phyloP scores from a whole-genome alignment of 441 rosid genomes.

The Adansonia rubrostipa region DNA sequence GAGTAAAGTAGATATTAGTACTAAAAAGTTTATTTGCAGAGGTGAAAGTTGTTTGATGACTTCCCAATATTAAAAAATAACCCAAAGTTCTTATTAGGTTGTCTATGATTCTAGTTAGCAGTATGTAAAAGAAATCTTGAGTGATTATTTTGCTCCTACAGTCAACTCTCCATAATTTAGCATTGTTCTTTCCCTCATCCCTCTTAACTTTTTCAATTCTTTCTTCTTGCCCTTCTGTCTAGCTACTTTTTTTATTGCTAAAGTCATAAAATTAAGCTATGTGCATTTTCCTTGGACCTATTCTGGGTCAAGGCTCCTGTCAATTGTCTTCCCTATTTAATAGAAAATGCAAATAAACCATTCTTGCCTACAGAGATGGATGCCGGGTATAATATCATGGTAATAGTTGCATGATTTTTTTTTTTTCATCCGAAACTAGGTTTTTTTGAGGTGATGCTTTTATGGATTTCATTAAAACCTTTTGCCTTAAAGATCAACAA shows the following conservation, averaged over 20 bases:
- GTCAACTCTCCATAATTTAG: background rate
- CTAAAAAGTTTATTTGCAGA: background rate
- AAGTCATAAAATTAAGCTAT: background rate
- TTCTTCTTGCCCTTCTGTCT: background rate
- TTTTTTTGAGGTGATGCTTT: background rate
- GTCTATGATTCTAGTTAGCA: background rate
- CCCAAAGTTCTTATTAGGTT: background rate
- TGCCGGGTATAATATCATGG: background rate
- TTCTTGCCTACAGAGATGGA: constrained; percentile 1
- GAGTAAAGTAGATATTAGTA: background rate
- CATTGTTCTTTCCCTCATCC: background rate
- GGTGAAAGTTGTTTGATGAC: background rate
- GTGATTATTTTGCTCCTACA: background rate
- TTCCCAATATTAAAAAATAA: background rate
- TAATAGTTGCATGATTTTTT: background rate
- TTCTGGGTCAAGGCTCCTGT: too few relatives aligned
- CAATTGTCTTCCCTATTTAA: too few relatives aligned
- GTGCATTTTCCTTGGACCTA: background rate
- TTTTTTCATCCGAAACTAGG: background rate
- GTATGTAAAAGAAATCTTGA: background rate
- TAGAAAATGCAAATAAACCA: background rate
- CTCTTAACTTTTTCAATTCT: too few relatives aligned
- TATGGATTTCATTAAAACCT: background rate
- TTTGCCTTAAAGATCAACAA: background rate
- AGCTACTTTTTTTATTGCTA: too few relatives aligned